Evolutionary conservation across 1,139 yeast genomes (phyloP), one percentile per base, ranked within the genome.

Genomic region (Scheffersomyces insectosa): DNA sequence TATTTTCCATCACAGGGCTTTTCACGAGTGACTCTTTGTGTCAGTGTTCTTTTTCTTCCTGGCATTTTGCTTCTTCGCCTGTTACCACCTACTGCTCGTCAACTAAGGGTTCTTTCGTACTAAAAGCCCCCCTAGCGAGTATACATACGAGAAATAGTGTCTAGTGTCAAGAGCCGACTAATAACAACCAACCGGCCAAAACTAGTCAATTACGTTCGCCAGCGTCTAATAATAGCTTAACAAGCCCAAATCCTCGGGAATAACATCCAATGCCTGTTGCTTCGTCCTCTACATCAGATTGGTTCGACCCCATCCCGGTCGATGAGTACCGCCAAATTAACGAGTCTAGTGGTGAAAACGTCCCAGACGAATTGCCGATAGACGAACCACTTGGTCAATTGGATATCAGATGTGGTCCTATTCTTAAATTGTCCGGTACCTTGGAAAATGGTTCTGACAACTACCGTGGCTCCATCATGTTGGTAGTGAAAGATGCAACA

Each of bases 361-460:
- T 61, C 3, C 72, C 74, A 5, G 54, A 55, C 9, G 50, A 54
- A 16, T 49, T 56, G 32, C 75, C 75, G 1, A 45, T 38, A 11
- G 57, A 58, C 3, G 61, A 60, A 11, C 61, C 62, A 15, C 47
- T 67, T 28, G 65, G 59, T 5, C 68, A 57, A 13, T 33, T 49
- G 27, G 72, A 79, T 41, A 71, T 84, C 39, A 69, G 75, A 48
- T 85, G 93, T 60, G 97, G 97, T 1, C 97, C 97, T 0, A 70
- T 84, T 31, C 66, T 90, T 45, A 72, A 93, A 46, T 76, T 85
- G 43, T 68, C 80, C 44, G 90, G 87, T 4, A 78, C 85, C 48
- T 69, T 77, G 33, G 81, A 77, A 50, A 62, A 75, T 27, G 68
- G 69, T 1, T 45, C 66, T 8, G 52, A 62, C 36, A 68, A 75